phyloP scores from a whole-genome alignment of 208 protist genomes.

The Acanthamoeba culbertsoni region DNA sequence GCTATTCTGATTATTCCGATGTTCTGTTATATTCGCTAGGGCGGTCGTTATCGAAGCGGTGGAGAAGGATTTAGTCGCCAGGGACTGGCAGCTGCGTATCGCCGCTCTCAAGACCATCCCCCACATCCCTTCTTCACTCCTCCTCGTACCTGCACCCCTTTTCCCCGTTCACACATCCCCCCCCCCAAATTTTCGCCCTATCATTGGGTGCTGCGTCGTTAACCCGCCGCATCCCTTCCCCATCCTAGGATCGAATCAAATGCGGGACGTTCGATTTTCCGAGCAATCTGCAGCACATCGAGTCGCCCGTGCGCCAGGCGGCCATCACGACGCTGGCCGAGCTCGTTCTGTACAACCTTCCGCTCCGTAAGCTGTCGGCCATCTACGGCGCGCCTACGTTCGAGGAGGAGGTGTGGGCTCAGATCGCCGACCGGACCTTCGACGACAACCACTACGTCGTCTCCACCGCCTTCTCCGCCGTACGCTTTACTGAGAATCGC shows the following conservation, averaged over 20 bases:
- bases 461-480: conserved; percentile 28
- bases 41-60: background rate
- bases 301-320: conserved; percentile 23
- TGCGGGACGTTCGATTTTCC: background rate
- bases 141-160: background rate
- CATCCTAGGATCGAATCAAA: background rate
- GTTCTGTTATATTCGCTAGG: no score
- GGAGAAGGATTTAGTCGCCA: background rate
- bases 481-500: background rate
- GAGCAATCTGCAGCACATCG: background rate
- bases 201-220: no score
- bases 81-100: conserved; percentile 44
- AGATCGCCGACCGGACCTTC: background rate
- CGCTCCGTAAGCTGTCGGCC: background rate
- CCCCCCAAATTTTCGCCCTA: no score
- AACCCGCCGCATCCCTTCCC: background rate
- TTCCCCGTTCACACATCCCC: background rate
- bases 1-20: no score
- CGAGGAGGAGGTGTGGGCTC: background rate
- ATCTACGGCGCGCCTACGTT: background rate
- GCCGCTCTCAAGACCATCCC: conserved; percentile 9
- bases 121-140: background rate
- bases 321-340: background rate
- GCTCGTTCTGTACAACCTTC: background rate
- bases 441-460: conserved; percentile 25